Evolutionary conservation across 768 basidiomycete species (phyloP), one percentile per base, ranked within the genome.

Genomic region (Pulveroboletus ravenelii): DNA sequence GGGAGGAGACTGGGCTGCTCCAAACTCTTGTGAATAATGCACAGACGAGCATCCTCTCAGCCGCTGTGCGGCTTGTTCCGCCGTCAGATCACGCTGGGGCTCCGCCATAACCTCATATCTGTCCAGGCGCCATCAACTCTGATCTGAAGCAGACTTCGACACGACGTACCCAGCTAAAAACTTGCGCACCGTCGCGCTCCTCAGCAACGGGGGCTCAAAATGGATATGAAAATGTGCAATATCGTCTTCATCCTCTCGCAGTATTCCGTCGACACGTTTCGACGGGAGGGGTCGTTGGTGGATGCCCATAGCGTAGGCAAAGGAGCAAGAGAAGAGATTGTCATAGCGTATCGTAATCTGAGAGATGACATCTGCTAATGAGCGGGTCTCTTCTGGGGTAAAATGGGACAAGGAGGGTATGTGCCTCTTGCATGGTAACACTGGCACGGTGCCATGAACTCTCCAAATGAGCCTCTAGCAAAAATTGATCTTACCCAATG

Each of bases 241-340:
- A 39, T 82, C 75, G 34, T 73, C 72, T 9, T 73, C 72, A 35
- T 79, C 74, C 10, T 72, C 69, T 25, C 51, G 34, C 10, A 53
- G n/a, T 10, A 15, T 39, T 12, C 56, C 62, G 10, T 71, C 65
- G 15, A 65, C 64, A 37, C 59, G 49, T 18, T 54, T 51, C 6
- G 70, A 66, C 9, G 85, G 80, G 3, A 80, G 61, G 6, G 91
- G 87, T 2, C 85, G 78, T 65, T 96, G 93, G 62, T 95, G 93
- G 41, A 95, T 79, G 32, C 93, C 93, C 90, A 95, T 93, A 7
- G 89, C 93, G 66, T 95, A 96, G 1, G 90, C 86, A 68, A 95
- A 96, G 0, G 90, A 87, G 64, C 89, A 92, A 6, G 77, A 78
- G 64, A 92, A 92, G 29, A 92, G 70, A 60, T 87, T 89, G 60